Evolutionary conservation across 257 asterid genomes (phyloP).

Genomic region (Parsonsia alboflavescens): DNA sequence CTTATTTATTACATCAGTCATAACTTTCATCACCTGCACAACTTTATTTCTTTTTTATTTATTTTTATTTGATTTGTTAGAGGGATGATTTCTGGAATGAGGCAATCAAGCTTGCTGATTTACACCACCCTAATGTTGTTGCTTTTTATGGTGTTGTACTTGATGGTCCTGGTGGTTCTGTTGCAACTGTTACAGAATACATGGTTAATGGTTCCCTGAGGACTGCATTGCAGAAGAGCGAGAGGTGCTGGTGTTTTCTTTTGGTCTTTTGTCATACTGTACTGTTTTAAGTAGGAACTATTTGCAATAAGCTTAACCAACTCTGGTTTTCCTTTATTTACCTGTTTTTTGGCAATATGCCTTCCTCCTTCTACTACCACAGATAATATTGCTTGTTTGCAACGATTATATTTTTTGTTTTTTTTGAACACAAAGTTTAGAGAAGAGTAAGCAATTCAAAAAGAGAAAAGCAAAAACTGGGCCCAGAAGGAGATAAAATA

Average conservation of each 20-base stretch:
- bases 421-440: background rate
- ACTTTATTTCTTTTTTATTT: conserved; percentile 12
- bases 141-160: conserved; percentile 98
- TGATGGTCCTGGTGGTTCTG: conserved; percentile 89
- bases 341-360: background rate
- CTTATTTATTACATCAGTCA: conserved; percentile 3
- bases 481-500: background rate
- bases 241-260: conserved; percentile 47
- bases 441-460: background rate
- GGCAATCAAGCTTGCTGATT: conserved; percentile 94
- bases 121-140: conserved; percentile 99
- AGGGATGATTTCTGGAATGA: conserved; percentile 99
- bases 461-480: background rate
- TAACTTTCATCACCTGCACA: background rate
- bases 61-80: conserved; percentile 32
- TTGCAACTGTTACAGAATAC: conserved; percentile 97
- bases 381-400: background rate
- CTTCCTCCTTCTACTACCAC: background rate
- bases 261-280: background rate
- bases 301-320: background rate
- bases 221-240: conserved; percentile 81
- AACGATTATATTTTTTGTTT: background rate
- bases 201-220: conserved; percentile 98
- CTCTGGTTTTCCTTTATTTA: background rate
- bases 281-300: background rate